Evolutionary conservation across 2,329 filamentous ascomycete genomes (phyloP).

Genomic region (Teratosphaeria destructans): DNA sequence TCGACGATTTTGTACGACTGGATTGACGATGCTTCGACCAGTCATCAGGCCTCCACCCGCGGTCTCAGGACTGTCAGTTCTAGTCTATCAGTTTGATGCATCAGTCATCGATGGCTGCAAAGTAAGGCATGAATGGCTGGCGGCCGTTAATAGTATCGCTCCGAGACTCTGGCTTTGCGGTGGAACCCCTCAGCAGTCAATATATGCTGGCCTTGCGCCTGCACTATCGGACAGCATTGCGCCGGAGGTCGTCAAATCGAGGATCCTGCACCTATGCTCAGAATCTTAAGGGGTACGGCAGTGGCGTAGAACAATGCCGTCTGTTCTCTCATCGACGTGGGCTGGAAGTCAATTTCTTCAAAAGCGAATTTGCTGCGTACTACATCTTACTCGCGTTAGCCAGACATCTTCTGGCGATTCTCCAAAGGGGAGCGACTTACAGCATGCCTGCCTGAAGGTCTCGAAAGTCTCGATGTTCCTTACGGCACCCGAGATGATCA

Average conservation of each 20-base stretch:
- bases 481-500: slow-evolving; percentile 61
- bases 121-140: too few species aligned
- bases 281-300: slow-evolving; percentile 24
- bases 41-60: background rate
- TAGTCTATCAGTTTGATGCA: background rate
- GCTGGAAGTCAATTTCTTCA: slow-evolving; percentile 21
- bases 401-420: background rate
- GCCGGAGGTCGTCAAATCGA: background rate
- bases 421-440: slow-evolving; percentile 19
- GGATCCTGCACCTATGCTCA: slow-evolving; percentile 8
- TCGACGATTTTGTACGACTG: background rate
- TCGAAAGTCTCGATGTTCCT: slow-evolving; percentile 60
- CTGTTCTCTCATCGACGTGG: slow-evolving; percentile 23
- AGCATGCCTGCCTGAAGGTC: slow-evolving; percentile 51
- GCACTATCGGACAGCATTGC: background rate
- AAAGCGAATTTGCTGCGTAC: slow-evolving; percentile 23
- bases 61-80: too few species aligned
- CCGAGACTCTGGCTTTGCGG: background rate
- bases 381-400: slow-evolving; percentile 6
- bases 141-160: too few species aligned
- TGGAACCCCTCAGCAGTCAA: too few species aligned
- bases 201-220: background rate
- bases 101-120: too few species aligned
- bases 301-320: slow-evolving; percentile 26
- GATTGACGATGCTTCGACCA: background rate